A percentile compares a stretch with the other conserved stretches of the same genome.
phyloP scores from a whole-genome alignment of 2,329 filamentous ascomycete species.

The Aschersonia sp. region DNA sequence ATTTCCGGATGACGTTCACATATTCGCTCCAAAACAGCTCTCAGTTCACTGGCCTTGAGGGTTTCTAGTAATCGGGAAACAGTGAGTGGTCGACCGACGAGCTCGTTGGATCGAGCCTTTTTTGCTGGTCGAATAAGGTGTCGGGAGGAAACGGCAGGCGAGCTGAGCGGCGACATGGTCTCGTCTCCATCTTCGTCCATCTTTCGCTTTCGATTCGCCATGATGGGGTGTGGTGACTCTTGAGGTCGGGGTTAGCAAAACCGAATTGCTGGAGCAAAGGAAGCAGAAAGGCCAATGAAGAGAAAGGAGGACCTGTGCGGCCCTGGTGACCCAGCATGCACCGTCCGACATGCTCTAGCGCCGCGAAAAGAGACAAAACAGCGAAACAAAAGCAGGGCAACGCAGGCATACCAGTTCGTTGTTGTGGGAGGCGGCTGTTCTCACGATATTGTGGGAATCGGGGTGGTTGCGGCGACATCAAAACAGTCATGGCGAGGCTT shows the following conservation, averaged over 20 bases:
- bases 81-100: constrained; percentile 40
- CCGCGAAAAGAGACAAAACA: no score
- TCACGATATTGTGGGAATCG: constrained; percentile 46
- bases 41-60: constrained; percentile 70
- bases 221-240: constrained; percentile 35
- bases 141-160: constrained; percentile 60
- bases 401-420: constrained; percentile 34
- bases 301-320: background rate
- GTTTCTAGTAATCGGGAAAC: constrained; percentile 79
- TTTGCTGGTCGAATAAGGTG: constrained; percentile 53
- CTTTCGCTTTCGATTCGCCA: constrained; percentile 66
- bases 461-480: constrained; percentile 45
- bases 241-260: background rate
- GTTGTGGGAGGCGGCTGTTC: constrained; percentile 35
- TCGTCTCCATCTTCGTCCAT: constrained; percentile 70
- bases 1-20: constrained; percentile 83
- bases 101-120: constrained; percentile 48
- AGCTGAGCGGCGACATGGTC: constrained; percentile 75
- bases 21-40: constrained; percentile 76
- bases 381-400: background rate
- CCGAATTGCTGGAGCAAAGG: no score
- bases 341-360: no score
- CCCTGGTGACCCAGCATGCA: background rate
- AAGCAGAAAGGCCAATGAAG: no score
- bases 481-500: constrained; percentile 40